Base-by-base conservation (phyloP, 306 rosid genomes). In the Hippophae gyantsensis region DNA sequence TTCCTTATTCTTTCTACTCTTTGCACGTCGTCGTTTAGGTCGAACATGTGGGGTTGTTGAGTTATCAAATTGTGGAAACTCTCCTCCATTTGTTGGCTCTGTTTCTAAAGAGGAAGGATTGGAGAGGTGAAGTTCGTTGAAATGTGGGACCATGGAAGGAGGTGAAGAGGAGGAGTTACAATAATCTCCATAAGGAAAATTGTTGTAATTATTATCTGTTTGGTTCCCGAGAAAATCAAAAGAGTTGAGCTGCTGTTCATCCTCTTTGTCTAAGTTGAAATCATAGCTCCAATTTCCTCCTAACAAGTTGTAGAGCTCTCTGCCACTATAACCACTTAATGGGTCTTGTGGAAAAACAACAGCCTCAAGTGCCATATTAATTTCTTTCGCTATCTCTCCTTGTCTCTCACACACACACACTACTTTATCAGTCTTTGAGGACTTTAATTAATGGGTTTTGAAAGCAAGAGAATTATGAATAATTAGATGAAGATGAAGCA, bases 341-440 rank as follows among this genome's bases (percentile, higher is more conserved):
- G 87, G 89, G 48, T 84, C 82, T 68, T 82, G 99, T 48, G 81
- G 79, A 43, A 70, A 83, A n/a, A 85, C 82, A 13, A 82, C 82
- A 23, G 99, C 86, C 13, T 93, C 97, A 1, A 93, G 78, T 6
- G 97, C 94, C 99, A 93, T 90, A 42, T 5, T 43, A 7, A 41
- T 13, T 65, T 38, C 60, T 48, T 48, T 69, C 6, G 45, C 12
- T 58, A 3, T 62, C 69, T 57, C 59, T 58, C 26, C 69, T 61
- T 60, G 56, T 61, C 10, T 67, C 65, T 1, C 38, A 13, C 43
- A 40, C 45, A 2, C 38, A 13, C 43, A 40, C 45, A 32, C 38
- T 32, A 32, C 47, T 25, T 54, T 32, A 43, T 13, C 25, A 9
- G 8, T 10, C 13, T 46, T 10, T 46, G 50, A 46, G 50, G 13